These are phyloP conservation scores for Rhazya stricta DNA, from an alignment of 257 asterid genomes.

Conservation along the genomic window DNA sequence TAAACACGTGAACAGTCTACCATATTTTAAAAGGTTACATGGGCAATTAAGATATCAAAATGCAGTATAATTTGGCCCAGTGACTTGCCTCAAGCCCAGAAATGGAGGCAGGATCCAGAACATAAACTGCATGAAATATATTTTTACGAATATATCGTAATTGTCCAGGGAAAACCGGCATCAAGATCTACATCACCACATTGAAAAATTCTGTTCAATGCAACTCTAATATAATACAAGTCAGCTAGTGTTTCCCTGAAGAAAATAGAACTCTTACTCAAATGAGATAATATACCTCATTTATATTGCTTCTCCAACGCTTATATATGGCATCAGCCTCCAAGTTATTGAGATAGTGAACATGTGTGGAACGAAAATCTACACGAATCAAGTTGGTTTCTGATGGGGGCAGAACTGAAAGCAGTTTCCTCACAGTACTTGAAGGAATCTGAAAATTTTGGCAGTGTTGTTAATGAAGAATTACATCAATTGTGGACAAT, in stretches of 20 bases:
- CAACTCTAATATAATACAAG: conserved; percentile 12
- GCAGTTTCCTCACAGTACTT: conserved; percentile 66
- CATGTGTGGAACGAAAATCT: conserved; percentile 89
- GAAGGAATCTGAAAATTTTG: conserved; percentile 62
- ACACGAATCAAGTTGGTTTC: conserved; percentile 73
- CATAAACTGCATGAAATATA: conserved; percentile 84
- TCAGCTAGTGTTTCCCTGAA: conserved; percentile 13
- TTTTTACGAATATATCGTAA: conserved; percentile 94
- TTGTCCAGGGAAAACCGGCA: conserved; percentile 99
- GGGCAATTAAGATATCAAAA: conserved; percentile 14
- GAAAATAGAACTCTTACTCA: conserved; percentile 5
- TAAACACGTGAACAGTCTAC: conserved; percentile 63
- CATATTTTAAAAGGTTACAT: conserved; percentile 24
- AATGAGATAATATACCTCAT: conserved; percentile 53
- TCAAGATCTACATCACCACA: conserved; percentile 58
- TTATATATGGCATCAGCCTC: conserved; percentile 88
- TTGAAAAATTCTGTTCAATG: conserved; percentile 16
- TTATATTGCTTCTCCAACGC: conserved; percentile 91
- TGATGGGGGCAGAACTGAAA: conserved; percentile 78
- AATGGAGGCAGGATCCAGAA: conserved; percentile 82
- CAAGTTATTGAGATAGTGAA: conserved; percentile 86
- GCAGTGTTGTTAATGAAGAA: background rate
- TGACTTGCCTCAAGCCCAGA: conserved; percentile 86
- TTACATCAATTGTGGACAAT: background rate
- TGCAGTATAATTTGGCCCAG: conserved; percentile 18